Conservation (phyloP, 768 basidiomycete species). For the Boletales sp. region DNA sequence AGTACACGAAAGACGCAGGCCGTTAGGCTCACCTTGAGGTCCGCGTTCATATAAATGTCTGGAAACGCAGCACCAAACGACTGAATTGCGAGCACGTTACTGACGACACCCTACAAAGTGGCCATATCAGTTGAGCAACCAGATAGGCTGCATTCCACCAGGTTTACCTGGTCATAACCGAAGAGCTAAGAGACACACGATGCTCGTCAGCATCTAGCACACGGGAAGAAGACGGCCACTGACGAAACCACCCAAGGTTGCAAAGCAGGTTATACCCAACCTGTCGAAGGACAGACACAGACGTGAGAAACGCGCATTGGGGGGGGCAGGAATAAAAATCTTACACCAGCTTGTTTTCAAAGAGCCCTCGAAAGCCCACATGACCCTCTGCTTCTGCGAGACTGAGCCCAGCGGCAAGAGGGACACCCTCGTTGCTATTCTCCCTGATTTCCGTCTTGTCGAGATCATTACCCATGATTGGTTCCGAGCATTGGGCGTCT, state of each 20-base stretch:
- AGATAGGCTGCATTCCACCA: neutral
- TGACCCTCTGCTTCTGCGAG: conserved; percentile 18
- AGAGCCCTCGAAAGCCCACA: conserved; percentile 24
- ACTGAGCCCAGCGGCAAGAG: conserved; percentile 1
- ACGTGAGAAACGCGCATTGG: neutral
- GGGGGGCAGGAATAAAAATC: neutral
- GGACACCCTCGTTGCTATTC: conserved; percentile 2
- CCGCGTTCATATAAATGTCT: conserved; percentile 25
- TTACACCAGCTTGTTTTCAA: conserved; percentile 29
- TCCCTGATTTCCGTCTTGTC: neutral
- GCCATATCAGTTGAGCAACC: neutral
- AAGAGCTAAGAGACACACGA: conserved; percentile 20
- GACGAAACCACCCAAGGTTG: conserved; percentile 31
- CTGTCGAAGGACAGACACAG: conserved; percentile 5
- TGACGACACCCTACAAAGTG: conserved; percentile 25
- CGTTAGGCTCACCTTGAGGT: conserved; percentile 19
- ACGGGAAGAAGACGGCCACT: conserved; percentile 6
- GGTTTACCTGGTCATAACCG: conserved; percentile 28
- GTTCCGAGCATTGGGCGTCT: neutral
- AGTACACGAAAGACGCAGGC: neutral
- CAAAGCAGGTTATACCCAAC: conserved; percentile 31
- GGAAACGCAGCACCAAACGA: conserved; percentile 34
- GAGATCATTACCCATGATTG: conserved; percentile 10
- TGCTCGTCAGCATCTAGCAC: neutral
- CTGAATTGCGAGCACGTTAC: conserved; percentile 31